Base-by-base conservation (phyloP, 495 filamentous ascomycete genomes). In the Sphaerosporella brunnea region DNA sequence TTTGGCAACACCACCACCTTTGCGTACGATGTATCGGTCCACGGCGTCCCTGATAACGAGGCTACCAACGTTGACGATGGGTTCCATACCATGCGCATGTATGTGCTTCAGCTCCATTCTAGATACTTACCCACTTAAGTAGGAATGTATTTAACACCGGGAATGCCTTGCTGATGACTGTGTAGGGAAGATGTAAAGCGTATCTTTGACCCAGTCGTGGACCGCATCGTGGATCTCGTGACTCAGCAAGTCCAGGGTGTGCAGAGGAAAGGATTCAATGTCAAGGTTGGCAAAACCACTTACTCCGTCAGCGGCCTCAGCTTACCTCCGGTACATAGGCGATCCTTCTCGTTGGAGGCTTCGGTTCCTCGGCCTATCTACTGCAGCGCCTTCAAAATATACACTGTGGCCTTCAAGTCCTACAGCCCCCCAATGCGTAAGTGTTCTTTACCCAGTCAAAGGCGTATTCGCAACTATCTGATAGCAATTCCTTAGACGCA, bases 11-110 rank as follows among this genome's bases (percentile, higher is more conserved):
- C 59, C 0, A 59, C 49, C 0, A 64, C 61, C 47, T 37, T 37
- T 11, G 58, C 64, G 11, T 59, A 53, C 24, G 60, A 59, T 18
- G 54, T 61, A 1, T 50, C 51, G 7, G 80, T 84, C 56, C 79
- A 79, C 2, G 80, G 80, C 4, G 63, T 84, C 0, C 73, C 80
- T 1, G 80, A 84, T 53, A 78, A 79, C 48, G 73, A 78, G 50
- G 70, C 69, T 25, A 68, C 68, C 24, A 72, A 74, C 7, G 63
- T 80, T 21, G 74, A 79, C 49, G 75, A 69, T 19, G 78, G 77
- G 15, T 80, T 79, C 58, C 63, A 79, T 44, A 69, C 75, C 18
- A 72, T 81, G 64, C 71, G n/a, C n/a, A n/a, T n/a, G n/a, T n/a
- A n/a, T n/a, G n/a, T n/a, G n/a, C n/a, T n/a, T n/a, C n/a, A n/a